Evolutionary conservation across 768 basidiomycete genomes (phyloP), one percentile per base, ranked within the genome.

Genomic region (Mycena polygramma): DNA sequence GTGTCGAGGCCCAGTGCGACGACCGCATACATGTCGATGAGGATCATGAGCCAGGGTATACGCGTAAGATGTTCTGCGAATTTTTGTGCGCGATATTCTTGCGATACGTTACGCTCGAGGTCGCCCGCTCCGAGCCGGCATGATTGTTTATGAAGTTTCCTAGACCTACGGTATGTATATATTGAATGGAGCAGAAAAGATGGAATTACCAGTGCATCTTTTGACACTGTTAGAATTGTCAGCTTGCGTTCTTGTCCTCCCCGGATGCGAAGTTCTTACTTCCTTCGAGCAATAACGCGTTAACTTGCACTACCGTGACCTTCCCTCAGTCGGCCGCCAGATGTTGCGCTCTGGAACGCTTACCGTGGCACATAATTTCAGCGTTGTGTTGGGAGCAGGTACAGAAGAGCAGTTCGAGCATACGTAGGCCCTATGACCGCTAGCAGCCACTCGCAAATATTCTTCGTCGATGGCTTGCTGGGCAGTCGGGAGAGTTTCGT

Each of bases 21-120:
- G 17, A 67, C 58, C 39, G 66, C 66, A 22, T 67, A 67, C 48
- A 67, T 49, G 49, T 67, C 57, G 58, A 67, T 57, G 66, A 67
- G 57, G 37, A 51, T 60, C 37, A 67, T 67, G 49, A 67, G 57
- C 66, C 66, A 67, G 13, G 66, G 58, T 6, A 67, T 57, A n/a
- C 30, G 66, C 20, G 41, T 58, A 15, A 67, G 49, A 17, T 60
- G 55, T 37, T 60, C 51, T 39, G 58, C 58, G 26, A 67, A 67
- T 57, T 43, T 53, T 37, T 67, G 66, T 4, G 66, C 66, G 39
- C 58, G 57, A 20, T 60, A 59, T 53, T 67, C 66, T 9, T 26
- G 14, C 24, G 66, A 49, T 0, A 67, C 66, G n/a, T 67, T 48
- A 17, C 66, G 66, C 19, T 48, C 57, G 26, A 60, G 30, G 24